Conservation (phyloP, 2,329 filamentous ascomycete species). For the Diaporthe humulicola region DNA sequence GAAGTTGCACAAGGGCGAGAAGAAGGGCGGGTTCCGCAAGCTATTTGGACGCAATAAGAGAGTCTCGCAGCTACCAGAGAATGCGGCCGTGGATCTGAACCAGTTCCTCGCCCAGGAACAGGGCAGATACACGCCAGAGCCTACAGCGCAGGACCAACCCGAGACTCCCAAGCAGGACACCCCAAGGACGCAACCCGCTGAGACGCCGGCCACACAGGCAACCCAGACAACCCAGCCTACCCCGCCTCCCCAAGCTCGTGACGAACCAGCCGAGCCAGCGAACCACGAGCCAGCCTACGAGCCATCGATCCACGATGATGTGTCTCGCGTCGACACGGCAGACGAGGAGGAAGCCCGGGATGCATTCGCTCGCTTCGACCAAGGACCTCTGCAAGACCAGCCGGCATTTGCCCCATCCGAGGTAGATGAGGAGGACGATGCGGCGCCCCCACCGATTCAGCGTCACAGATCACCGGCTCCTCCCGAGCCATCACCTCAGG, state of each 20-base stretch:
- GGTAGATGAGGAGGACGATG: constrained; percentile 59
- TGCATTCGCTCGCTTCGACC: constrained; percentile 81
- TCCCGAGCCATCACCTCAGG: constrained; percentile 49
- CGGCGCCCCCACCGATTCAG: constrained; percentile 65
- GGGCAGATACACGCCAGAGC: constrained; percentile 26
- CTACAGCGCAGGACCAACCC: constrained; percentile 8
- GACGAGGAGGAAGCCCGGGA: constrained; percentile 71
- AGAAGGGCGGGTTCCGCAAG: constrained; percentile 69
- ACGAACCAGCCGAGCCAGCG: constrained; percentile 41
- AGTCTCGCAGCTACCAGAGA: constrained; percentile 68
- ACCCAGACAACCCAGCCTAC: constrained; percentile 28
- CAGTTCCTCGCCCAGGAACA: constrained; percentile 61
- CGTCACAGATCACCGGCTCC: constrained; percentile 52
- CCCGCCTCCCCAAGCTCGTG: constrained; percentile 42
- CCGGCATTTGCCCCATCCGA: constrained; percentile 79
- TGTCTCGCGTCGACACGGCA: constrained; percentile 72
- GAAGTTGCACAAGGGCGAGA: constrained; percentile 45
- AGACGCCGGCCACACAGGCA: constrained; percentile 15
- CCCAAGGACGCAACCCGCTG: constrained; percentile 13
- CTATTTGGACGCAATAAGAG: constrained; percentile 76
- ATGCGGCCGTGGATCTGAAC: constrained; percentile 64
- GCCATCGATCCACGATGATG: constrained; percentile 58
- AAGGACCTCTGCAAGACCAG: constrained; percentile 88
- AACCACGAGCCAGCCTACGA: constrained; percentile 56
- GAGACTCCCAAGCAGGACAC: constrained; percentile 38